A percentile compares a stretch with the other conserved stretches of the same genome.
Evolutionary conservation across 805 yeast species (phyloP).

Genomic region (Yamadazyma sp.): DNA sequence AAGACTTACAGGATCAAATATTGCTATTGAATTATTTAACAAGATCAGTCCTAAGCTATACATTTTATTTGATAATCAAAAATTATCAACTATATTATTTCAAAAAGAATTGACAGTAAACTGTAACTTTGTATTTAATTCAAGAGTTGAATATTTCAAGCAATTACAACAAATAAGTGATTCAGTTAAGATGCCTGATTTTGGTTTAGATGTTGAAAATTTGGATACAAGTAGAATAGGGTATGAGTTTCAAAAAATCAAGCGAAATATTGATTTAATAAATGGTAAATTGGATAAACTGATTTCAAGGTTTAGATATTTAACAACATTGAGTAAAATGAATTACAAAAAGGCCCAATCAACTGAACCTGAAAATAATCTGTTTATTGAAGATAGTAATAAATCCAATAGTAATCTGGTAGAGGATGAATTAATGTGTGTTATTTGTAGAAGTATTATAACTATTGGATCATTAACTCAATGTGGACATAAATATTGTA

Average conservation of each 20-base stretch:
- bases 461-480: conserved; percentile 75
- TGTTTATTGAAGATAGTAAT: conserved; percentile 4
- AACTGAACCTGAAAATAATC: neutral
- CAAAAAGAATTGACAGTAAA: conserved; percentile 49
- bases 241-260: neutral
- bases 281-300: conserved; percentile 22
- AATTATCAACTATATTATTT: conserved; percentile 34
- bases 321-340: conserved; percentile 14
- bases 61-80: conserved; percentile 41
- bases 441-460: conserved; percentile 73
- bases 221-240: conserved; percentile 8
- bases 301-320: conserved; percentile 34
- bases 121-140: conserved; percentile 67
- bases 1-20: conserved; percentile 10
- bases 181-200: conserved; percentile 50
- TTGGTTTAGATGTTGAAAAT: conserved; percentile 15
- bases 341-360: conserved; percentile 1
- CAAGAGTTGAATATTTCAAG: conserved; percentile 77
- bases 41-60: conserved; percentile 22
- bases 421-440: conserved; percentile 52
- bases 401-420: conserved; percentile 11
- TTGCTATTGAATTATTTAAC: conserved; percentile 19
- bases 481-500: conserved; percentile 92
- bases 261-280: conserved; percentile 2
- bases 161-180: conserved; percentile 87